Base-by-base conservation (phyloP, 73 alveolate species). In the Blepharisma japonicum region DNA sequence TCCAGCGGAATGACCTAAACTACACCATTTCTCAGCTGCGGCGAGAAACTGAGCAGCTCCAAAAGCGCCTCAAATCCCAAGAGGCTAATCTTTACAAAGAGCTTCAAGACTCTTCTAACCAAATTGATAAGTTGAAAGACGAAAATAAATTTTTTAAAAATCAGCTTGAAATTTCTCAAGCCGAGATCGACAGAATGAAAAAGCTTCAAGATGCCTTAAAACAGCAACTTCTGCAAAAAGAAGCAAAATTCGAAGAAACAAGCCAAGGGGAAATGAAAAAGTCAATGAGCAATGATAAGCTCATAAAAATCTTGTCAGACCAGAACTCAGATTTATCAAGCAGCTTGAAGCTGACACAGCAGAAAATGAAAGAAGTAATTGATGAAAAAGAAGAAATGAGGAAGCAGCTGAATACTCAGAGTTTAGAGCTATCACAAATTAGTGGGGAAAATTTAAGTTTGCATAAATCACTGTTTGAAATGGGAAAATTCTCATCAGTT, bases 11-110 rank as follows among this genome's bases (percentile, higher is more conserved):
- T 53, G 67, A 53, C 27, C 67, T 53, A 14, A 20, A 14, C n/a
- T 53, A 53, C 4, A 14, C 67, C 67, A 53, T 14, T 1, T 1
- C 67, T 4, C 67, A 53, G 23, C 67, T 14, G 4, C n/a, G 27
- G n/a, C n/a, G 67, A 53, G 67, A 53, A 53, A 53, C 23, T 53
- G 67, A 53, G n/a, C 27, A 14, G 23, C 23, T 53, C n/a, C 67
- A 53, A 53, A 14, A 14, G 23, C 67, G 67, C 2, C n/a, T 53
- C 3, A 53, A 53, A 11, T 53, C 27, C n/a, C n/a, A 20, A 53
- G 23, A 53, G 67, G 67, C 23, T 1, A 53, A 53, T 53, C 67
- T 14, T 53, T 14, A 53, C 67, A 53, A 20, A 53, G 23, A 53
- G 23, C n/a, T 53, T 14, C 67, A 53, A 53, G 27, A 53, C 67